Base-by-base conservation (phyloP, 768 basidiomycete species). In the Mycena sanguinolenta region DNA sequence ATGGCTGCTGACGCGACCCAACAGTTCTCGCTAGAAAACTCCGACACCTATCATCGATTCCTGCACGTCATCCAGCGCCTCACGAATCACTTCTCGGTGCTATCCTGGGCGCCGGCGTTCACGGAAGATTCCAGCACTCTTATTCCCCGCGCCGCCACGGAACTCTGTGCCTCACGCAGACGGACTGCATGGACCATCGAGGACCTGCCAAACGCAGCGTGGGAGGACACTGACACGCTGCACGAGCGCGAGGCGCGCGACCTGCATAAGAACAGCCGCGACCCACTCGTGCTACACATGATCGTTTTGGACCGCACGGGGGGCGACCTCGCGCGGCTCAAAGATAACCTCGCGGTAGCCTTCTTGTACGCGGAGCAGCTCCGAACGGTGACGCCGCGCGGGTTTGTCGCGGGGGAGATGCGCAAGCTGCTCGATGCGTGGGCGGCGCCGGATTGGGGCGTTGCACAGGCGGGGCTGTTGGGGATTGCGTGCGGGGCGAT, bases 291-390 rank as follows among this genome's bases (percentile, higher is more conserved):
- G 49, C 65, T 67, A 28, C 59, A 67, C 66, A 55, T 67, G 52
- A 28, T 67, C 28, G 66, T 67, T 17, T 39, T 67, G 39, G 66
- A 67, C 52, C 58, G 52, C 52, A 60, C 66, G 14, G 17, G 32
- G n/a, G 39, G 52, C 16, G n/a, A 14, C 16, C 27, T 60, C 39
- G 50, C 28, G 28, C 21, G 36, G 4, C 66, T 67, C 58, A 67
- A 67, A 42, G 38, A 60, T 21, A 61, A 60, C 52, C 52, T 67
- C n/a, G 66, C 66, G 2, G 21, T 53, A 3, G 66, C 66, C 57
- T 46, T 67, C 10, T 25, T 59, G 7, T 60, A 13, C 30, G 50
- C 66, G 39, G 39, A 46, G 58, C 58, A 67, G 38, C 6, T 38
- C 36, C 8, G 36, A 7, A n/a, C n/a, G n/a, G n/a, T n/a, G n/a